These are phyloP conservation scores for Candida silvatica DNA, from an alignment of 805 yeast genomes.

Conservation along the genomic window DNA sequence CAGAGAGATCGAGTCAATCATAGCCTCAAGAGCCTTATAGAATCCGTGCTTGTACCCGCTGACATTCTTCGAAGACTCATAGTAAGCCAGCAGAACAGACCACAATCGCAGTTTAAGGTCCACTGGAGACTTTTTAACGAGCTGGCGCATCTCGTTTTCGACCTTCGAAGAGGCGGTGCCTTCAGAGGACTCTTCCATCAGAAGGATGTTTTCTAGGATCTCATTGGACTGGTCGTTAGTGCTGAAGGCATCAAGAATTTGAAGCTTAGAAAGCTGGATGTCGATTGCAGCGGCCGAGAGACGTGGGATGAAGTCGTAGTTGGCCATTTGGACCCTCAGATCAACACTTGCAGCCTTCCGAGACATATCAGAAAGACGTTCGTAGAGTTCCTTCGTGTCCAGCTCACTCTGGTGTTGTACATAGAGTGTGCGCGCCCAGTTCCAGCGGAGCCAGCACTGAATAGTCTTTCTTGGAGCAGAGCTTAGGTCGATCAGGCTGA, in stretches of 20 bases:
- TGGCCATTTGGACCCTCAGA: constrained; percentile 38
- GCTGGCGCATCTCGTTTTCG: constrained; percentile 46
- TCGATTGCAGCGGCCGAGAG: constrained; percentile 41
- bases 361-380: constrained; percentile 19
- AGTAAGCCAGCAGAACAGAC: constrained; percentile 58
- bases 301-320: constrained; percentile 51
- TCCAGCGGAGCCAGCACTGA: constrained; percentile 25
- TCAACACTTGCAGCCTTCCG: constrained; percentile 9
- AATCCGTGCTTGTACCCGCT: constrained; percentile 39
- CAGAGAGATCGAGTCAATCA: constrained; percentile 29
- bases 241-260: constrained; percentile 60
- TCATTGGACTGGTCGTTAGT: constrained; percentile 29
- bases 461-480: too few species aligned
- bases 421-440: constrained; percentile 41
- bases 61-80: constrained; percentile 24
- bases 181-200: constrained; percentile 1
- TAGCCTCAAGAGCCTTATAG: constrained; percentile 37
- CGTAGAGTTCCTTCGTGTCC: constrained; percentile 27
- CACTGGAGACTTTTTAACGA: constrained; percentile 55
- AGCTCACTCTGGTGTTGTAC: constrained; percentile 27
- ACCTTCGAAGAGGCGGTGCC: constrained; percentile 24
- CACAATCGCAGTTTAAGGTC: constrained; percentile 67
- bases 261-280: constrained; percentile 60
- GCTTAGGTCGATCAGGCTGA: background rate
- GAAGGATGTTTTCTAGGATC: constrained; percentile 16